phyloP scores from a whole-genome alignment of 164 flowering plant genomes.

The Macadamia integrifolia region DNA sequence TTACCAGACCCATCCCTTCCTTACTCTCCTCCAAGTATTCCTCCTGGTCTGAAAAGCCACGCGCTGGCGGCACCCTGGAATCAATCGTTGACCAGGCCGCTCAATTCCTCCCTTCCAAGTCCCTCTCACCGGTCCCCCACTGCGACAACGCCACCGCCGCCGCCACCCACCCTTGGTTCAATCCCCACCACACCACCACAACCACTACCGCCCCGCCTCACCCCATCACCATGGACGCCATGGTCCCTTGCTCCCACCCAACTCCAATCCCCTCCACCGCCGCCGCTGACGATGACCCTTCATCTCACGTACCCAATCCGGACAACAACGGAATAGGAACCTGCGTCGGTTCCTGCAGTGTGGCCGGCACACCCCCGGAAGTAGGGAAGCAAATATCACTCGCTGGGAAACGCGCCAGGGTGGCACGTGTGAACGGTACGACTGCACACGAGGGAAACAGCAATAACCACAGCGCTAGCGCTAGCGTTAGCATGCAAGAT shows the following conservation, averaged over 20 bases:
- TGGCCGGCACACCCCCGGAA: conserved; percentile 10
- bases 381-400: not conserved
- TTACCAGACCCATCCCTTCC: conserved; percentile 15
- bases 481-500: conserved; percentile 26
- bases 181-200: conserved; percentile 17
- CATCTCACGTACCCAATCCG: conserved; percentile 21
- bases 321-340: conserved; percentile 3
- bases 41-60: conserved; percentile 44
- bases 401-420: conserved; percentile 16
- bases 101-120: not conserved
- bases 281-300: conserved; percentile 9
- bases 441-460: conserved; percentile 25
- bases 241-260: conserved; percentile 50
- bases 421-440: conserved; percentile 10
- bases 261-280: not conserved
- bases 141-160: conserved; percentile 3
- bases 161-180: conserved; percentile 34
- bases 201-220: conserved; percentile 6
- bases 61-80: conserved; percentile 73
- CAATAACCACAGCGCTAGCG: conserved; percentile 35
- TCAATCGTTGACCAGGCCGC: conserved; percentile 80
- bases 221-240: conserved; percentile 44
- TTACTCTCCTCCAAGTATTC: conserved; percentile 20
- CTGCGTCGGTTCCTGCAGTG: conserved; percentile 46
- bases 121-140: not conserved